Evolutionary conservation across 2,329 filamentous ascomycete species (phyloP), one percentile per base, ranked within the genome.

Genomic region (Colletotrichum viniferum): DNA sequence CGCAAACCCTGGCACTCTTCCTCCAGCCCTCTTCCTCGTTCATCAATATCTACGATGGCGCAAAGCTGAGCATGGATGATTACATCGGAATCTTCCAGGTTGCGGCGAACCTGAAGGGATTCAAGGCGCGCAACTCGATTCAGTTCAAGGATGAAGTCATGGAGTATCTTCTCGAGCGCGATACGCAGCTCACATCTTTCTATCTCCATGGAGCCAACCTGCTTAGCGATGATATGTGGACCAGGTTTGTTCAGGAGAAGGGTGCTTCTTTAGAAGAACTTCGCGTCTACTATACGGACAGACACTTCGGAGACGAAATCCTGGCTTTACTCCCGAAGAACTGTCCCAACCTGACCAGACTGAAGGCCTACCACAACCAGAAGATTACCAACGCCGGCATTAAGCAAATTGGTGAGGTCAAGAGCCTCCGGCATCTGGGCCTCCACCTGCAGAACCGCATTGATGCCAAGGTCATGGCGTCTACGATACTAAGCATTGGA

Each of bases 141-240:
- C 96, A 98, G 81, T 94, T 98, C 88, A 98, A 98, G 84, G 94
- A 98, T 80, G 88, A 89, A 52, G 94, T 96, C 56, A 90, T 98
- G 83, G 91, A 95, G 68, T 98, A 96, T 82, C 90, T 98, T 80
- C 87, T 95, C 24, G 92, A 92, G 71, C 94, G 95, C 63, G 90
- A 94, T 65, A 90, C 92, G 65, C 84, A 90, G 10, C 87, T 98
- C n/a, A 90, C 92, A 75, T 89, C 92, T 71, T 88, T 98, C 58
- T 94, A 95, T 77, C 88, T 98, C 1, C 93, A 97, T 77, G 95
- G 95, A 13, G 92, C 95, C 12, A 98, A 98, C 78, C 90, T 98
- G 1, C 87, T 98, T 18, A 92, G 93, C 12, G 92, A 97, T 76
- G 87, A 89, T 5, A 92, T 92, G 81, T 98, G 96, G 96, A 88